Percentiles rank a stretch among this genome's conserved stretches.
These are phyloP conservation scores for Colletotrichum karsti DNA, from an alignment of 2,329 filamentous ascomycete genomes.

Conservation along the genomic window DNA sequence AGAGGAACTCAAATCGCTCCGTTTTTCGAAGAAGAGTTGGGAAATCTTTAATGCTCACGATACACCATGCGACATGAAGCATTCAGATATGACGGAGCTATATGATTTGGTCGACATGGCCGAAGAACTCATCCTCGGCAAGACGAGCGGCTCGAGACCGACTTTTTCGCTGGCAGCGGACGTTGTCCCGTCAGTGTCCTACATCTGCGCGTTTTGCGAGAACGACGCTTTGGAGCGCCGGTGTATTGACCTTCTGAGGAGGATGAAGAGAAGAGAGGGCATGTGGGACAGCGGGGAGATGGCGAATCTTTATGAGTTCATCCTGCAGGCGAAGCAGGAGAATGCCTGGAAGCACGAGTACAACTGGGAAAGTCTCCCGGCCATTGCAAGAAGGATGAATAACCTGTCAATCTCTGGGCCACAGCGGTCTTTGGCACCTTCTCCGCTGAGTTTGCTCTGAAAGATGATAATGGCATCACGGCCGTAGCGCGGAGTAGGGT, in stretches of 20 bases:
- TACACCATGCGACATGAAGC: not conserved
- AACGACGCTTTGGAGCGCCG: conserved; percentile 16
- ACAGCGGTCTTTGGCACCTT: not conserved
- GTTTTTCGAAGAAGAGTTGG: conserved; percentile 7
- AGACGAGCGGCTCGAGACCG: not conserved
- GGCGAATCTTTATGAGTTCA: conserved; percentile 12
- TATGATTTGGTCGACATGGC: conserved; percentile 14
- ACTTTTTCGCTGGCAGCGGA: conserved; percentile 15
- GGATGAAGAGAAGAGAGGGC: conserved; percentile 27
- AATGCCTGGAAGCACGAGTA: conserved; percentile 22
- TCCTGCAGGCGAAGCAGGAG: conserved; percentile 1
- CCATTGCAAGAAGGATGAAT: conserved; percentile 10
- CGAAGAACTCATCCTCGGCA: not conserved
- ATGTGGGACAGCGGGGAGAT: conserved; percentile 29
- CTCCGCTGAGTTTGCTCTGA: conserved; percentile 5
- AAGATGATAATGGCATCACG: not conserved
- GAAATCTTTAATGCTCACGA: conserved; percentile 3
- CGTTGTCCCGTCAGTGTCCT: conserved; percentile 13
- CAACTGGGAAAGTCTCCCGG: conserved; percentile 19
- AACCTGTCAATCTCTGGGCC: not conserved
- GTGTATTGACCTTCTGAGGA: conserved; percentile 21
- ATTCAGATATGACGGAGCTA: not conserved
- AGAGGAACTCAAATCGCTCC: conserved; percentile 5
- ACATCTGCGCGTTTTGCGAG: conserved; percentile 27
- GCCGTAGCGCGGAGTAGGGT: not conserved